Percentiles rank a stretch among this genome's conserved stretches.
Conservation (phyloP, 495 filamentous ascomycete genomes). For the Bryoglossum gracile region DNA sequence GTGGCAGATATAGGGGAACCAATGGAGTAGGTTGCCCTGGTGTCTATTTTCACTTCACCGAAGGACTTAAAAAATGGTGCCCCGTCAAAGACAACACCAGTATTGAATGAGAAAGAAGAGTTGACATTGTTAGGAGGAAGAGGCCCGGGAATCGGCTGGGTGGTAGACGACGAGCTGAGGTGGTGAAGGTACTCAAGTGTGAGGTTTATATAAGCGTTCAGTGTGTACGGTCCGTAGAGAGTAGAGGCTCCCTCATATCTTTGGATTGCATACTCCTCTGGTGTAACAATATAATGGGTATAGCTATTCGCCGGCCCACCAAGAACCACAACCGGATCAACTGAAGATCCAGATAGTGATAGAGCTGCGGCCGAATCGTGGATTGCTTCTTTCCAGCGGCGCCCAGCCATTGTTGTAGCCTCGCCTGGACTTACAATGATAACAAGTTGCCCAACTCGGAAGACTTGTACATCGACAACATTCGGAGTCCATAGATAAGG, state of each 20-base stretch:
- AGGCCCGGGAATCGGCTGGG: constrained; percentile 47
- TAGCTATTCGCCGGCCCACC: constrained; percentile 95
- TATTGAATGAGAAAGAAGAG: constrained; percentile 71
- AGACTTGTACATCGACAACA: constrained; percentile 83
- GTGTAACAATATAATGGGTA: constrained; percentile 90
- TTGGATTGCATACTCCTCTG: constrained; percentile 85
- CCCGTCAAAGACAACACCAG: constrained; percentile 69
- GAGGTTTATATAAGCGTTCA: constrained; percentile 84
- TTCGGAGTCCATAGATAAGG: constrained; percentile 93
- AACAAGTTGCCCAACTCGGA: constrained; percentile 81
- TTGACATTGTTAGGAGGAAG: constrained; percentile 80
- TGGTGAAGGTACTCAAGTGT: constrained; percentile 67
- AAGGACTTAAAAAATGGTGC: constrained; percentile 63
- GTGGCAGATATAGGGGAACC: constrained; percentile 53
- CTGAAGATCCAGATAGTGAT: constrained; percentile 28
- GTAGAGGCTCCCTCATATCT: constrained; percentile 95
- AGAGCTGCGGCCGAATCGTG: constrained; percentile 43
- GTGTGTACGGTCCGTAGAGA: constrained; percentile 85
- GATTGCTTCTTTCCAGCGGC: constrained; percentile 85
- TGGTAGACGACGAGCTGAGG: constrained; percentile 43
- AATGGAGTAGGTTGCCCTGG: constrained; percentile 42
- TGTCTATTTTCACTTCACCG: constrained; percentile 64
- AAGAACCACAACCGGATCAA: constrained; percentile 67
- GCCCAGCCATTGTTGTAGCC: constrained; percentile 90
- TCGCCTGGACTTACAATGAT: constrained; percentile 87